Conservation (phyloP, 2,329 filamentous ascomycete species). For the Myriosclerotinia curreyana region DNA sequence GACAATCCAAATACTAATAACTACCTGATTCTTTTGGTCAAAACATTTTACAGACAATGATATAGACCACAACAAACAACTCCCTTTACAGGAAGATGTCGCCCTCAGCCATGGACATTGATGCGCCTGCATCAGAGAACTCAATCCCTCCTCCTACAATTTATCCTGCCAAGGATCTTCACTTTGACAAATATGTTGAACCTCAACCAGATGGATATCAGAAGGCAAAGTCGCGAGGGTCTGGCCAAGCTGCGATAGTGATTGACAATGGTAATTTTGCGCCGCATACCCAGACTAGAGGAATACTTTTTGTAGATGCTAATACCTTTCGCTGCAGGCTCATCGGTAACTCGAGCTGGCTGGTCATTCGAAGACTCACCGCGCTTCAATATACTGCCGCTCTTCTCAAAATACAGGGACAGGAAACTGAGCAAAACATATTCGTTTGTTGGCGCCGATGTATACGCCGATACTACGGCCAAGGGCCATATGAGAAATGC, state of each 20-base stretch:
- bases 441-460: slow-evolving; percentile 87
- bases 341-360: slow-evolving; percentile 83
- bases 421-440: slow-evolving; percentile 90
- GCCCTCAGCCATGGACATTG: slow-evolving; percentile 36
- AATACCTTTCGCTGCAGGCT: slow-evolving; percentile 55
- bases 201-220: slow-evolving; percentile 63
- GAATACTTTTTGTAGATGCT: slow-evolving; percentile 12
- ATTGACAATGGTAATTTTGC: slow-evolving; percentile 83
- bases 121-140: slow-evolving; percentile 40
- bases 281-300: not conserved
- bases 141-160: slow-evolving; percentile 54
- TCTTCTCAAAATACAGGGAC: slow-evolving; percentile 94
- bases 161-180: slow-evolving; percentile 60
- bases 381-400: slow-evolving; percentile 75
- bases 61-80: slow-evolving; percentile 5
- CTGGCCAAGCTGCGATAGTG: slow-evolving; percentile 73
- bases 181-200: slow-evolving; percentile 55
- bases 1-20: not conserved
- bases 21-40: not conserved
- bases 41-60: slow-evolving; percentile 4
- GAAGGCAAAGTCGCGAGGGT: slow-evolving; percentile 53
- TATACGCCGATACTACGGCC: slow-evolving; percentile 91
- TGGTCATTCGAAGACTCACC: slow-evolving; percentile 92
- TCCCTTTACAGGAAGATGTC: slow-evolving; percentile 34
- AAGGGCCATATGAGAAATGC: slow-evolving; percentile 85